Evolutionary conservation across 208 protist species (phyloP), one percentile per base, ranked within the genome.

Genomic region (Leishmania arabica): DNA sequence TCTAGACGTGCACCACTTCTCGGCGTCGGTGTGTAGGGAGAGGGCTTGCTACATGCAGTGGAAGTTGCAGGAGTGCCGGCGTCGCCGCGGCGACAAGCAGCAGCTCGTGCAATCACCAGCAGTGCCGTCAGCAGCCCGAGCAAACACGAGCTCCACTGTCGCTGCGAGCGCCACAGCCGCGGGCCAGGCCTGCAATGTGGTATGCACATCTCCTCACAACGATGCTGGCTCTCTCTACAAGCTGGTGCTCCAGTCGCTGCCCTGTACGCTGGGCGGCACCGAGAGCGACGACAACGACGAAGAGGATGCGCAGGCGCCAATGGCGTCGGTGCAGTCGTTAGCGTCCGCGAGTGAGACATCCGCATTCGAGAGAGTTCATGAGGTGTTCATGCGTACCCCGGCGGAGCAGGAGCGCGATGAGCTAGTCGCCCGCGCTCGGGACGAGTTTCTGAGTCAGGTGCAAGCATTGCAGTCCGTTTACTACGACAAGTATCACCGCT

Each of bases 381-480:
- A 95, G 0, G 84, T 95, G 27, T 75, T 85, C 53, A 72, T 91
- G 42, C 88, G 80, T 51, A 94, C 80, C n/a, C 85, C 82, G 3
- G 89, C 86, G 69, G 91, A 95, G 69, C 70, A 77, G 65, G 37
- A 77, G 47, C 77, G 86, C n/a, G 88, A 97, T 70, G 78, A 70
- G 51, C 86, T 77, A 64, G 70, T 90, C 34, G 91, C 91, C 49
- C 75, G 82, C 27, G 95, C 93, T 1, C 86, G 90, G n/a, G 92
- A 97, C 77, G 90, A 84, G 40, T 85, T 98, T 27, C 86, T 98
- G 40, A 88, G 85, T 27, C 84, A 90, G 64, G 83, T 98, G 64
- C 95, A 98, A 77, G 78, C 65, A 51, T 83, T 98, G 79, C 95
- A 98, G 79, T 80, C 85, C 21, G 89, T 89, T 45, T 95, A 95